Percentiles rank a stretch among this genome's conserved stretches.
Conservation (phyloP, 2,329 filamentous ascomycete species). For the Penicillium psychrosexuale region DNA sequence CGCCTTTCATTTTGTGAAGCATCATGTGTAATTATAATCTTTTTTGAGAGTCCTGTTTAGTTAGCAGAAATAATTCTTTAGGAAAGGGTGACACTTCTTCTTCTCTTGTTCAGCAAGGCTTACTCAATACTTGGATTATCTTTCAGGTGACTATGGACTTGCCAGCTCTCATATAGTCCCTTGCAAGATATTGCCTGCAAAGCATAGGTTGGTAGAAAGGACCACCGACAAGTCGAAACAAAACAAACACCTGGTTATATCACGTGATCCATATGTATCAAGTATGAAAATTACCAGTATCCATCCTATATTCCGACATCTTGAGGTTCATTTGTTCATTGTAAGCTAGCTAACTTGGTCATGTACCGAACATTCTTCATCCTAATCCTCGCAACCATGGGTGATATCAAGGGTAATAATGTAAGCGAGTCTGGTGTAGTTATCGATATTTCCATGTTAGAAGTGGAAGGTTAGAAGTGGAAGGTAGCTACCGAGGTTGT, state of each 20-base stretch:
- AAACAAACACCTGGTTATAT: no score
- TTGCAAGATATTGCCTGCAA: background rate
- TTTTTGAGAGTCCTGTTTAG: background rate
- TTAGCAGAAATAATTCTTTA: background rate
- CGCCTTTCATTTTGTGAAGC: background rate
- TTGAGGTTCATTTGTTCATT: background rate
- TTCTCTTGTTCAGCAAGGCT: background rate
- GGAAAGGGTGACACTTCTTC: background rate
- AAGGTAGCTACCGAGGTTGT: conserved; percentile 8
- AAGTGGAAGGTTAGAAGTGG: background rate
- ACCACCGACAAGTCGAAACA: background rate
- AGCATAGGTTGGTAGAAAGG: background rate
- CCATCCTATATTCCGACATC: no score
- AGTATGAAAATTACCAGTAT: no score
- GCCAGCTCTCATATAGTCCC: background rate
- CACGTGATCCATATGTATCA: no score
- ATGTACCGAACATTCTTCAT: background rate
- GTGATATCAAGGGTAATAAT: background rate
- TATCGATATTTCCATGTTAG: background rate
- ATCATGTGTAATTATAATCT: background rate
- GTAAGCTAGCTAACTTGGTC: background rate
- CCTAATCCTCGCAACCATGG: background rate
- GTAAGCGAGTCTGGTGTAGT: background rate
- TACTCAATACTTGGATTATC: background rate
- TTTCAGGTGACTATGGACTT: background rate